Evolutionary conservation across 768 basidiomycete species (phyloP).

Genomic region (Naganishia friedmannii): DNA sequence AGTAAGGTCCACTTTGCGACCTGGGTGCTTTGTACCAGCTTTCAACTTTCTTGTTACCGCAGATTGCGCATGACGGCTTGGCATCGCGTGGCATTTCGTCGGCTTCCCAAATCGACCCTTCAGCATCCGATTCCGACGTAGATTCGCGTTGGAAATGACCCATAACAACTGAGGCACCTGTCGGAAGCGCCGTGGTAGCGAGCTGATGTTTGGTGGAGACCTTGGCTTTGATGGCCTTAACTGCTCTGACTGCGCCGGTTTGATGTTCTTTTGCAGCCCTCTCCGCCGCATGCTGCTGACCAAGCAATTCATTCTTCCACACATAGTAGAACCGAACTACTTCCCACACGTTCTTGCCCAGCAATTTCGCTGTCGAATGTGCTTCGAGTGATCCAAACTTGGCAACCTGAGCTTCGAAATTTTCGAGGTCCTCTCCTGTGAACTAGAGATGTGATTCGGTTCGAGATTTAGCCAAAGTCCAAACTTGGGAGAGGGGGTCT

Average conservation of each 20-base stretch:
- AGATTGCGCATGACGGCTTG: conserved; percentile 68
- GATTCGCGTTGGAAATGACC: conserved; percentile 29
- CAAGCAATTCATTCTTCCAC: conserved; percentile 46
- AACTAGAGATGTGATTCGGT: conserved; percentile 34
- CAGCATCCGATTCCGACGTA: conserved; percentile 60
- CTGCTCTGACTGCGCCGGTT: conserved; percentile 20
- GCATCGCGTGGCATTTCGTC: conserved; percentile 57
- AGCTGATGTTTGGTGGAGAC: conserved; percentile 17
- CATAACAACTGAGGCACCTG: conserved; percentile 22
- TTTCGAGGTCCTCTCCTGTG: conserved; percentile 38
- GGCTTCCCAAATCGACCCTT: conserved; percentile 68
- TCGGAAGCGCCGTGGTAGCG: conserved; percentile 26
- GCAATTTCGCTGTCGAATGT: conserved; percentile 42
- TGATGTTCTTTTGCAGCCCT: conserved; percentile 37
- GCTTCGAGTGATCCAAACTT: conserved; percentile 44
- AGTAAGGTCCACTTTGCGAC: conserved; percentile 69
- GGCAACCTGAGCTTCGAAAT: conserved; percentile 44
- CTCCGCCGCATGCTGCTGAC: conserved; percentile 34
- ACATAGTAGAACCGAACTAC: conserved; percentile 49
- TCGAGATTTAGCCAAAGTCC: not conserved
- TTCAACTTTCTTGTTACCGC: conserved; percentile 72
- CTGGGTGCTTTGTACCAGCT: conserved; percentile 92
- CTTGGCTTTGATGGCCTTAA: conserved; percentile 26
- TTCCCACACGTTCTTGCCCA: conserved; percentile 40
- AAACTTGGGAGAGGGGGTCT: not conserved